Conservation (phyloP, 1,284 basidiomycete genomes). For the Austroboletus rostrupii region DNA sequence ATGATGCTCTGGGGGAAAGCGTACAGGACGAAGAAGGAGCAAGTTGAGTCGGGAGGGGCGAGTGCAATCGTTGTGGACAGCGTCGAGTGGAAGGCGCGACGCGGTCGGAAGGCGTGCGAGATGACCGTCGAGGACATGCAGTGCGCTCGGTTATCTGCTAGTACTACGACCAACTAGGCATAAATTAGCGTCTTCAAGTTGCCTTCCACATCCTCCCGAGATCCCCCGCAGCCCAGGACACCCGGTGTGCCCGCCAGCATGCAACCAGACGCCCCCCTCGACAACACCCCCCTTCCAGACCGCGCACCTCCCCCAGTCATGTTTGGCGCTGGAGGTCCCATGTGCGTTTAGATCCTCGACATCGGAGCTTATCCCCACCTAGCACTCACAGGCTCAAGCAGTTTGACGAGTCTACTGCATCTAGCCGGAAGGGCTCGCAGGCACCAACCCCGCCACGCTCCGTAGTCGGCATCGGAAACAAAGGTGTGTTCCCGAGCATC, state of each 20-base stretch:
- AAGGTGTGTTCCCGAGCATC: constrained; percentile 46
- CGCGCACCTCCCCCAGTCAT: constrained; percentile 21
- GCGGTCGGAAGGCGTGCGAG: constrained; percentile 22
- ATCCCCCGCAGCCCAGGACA: constrained; percentile 1
- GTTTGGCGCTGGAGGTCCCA: constrained; percentile 32
- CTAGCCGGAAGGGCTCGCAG: constrained; percentile 63
- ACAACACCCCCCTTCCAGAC: constrained; percentile 15
- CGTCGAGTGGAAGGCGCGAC: constrained; percentile 29
- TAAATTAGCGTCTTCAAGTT: constrained; percentile 12
- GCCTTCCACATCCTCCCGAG: constrained; percentile 10
- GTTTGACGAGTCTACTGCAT: constrained; percentile 70
- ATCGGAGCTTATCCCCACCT: constrained; percentile 2
- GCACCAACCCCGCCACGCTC: constrained; percentile 71
- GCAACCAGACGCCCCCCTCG: constrained; percentile 17
- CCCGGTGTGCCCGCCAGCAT: constrained; percentile 30
- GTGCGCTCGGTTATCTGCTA: not conserved
- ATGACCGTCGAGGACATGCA: constrained; percentile 19
- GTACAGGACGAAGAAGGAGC: constrained; percentile 28
- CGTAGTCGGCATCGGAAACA: constrained; percentile 78
- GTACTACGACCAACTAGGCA: too few relatives aligned
- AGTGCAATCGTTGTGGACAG: constrained; percentile 24
- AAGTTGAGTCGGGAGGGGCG: constrained; percentile 7
- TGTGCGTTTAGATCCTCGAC: constrained; percentile 17
- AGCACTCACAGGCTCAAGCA: constrained; percentile 59
- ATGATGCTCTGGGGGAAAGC: constrained; percentile 26